phyloP scores from a whole-genome alignment of 2,329 filamentous ascomycete genomes.

The Fusarium lyarnte region DNA sequence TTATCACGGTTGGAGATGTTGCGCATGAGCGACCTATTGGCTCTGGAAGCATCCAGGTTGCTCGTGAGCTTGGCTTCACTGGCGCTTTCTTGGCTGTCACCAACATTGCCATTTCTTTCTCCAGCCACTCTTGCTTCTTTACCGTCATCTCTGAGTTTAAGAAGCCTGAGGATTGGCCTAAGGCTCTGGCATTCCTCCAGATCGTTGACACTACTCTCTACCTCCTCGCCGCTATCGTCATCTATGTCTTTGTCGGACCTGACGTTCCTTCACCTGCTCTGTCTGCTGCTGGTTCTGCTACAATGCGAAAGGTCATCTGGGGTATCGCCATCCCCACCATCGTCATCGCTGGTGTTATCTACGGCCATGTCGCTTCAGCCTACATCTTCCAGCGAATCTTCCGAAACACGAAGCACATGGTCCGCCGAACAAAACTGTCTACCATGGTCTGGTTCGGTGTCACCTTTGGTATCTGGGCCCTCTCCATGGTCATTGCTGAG shows the following conservation, averaged over 20 bases:
- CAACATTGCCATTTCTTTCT: slow-evolving; percentile 75
- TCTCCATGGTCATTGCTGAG: slow-evolving; percentile 75
- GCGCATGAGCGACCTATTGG: slow-evolving; percentile 57
- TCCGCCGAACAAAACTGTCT: slow-evolving; percentile 59
- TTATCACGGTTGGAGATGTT: slow-evolving; percentile 71
- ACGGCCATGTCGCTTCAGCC: slow-evolving; percentile 72
- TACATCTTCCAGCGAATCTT: slow-evolving; percentile 73
- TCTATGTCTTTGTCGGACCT: slow-evolving; percentile 73
- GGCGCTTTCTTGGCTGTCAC: slow-evolving; percentile 66
- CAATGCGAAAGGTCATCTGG: slow-evolving; percentile 72
- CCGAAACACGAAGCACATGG: slow-evolving; percentile 65
- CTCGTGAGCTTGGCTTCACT: slow-evolving; percentile 55
- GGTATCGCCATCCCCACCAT: slow-evolving; percentile 73
- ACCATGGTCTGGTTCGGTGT: slow-evolving; percentile 68
- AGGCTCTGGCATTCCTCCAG: slow-evolving; percentile 64
- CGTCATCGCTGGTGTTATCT: slow-evolving; percentile 76
- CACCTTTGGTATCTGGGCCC: slow-evolving; percentile 62
- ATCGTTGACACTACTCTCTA: slow-evolving; percentile 69
- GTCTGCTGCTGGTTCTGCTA: slow-evolving; percentile 62
- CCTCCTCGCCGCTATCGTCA: slow-evolving; percentile 69
- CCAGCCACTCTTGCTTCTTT: slow-evolving; percentile 75
- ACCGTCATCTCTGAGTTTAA: slow-evolving; percentile 72
- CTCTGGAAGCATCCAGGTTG: slow-evolving; percentile 45
- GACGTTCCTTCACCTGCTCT: slow-evolving; percentile 73
- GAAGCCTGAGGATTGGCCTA: slow-evolving; percentile 57